Conservation (phyloP, 306 rosid genomes). For the Quercus suber region DNA sequence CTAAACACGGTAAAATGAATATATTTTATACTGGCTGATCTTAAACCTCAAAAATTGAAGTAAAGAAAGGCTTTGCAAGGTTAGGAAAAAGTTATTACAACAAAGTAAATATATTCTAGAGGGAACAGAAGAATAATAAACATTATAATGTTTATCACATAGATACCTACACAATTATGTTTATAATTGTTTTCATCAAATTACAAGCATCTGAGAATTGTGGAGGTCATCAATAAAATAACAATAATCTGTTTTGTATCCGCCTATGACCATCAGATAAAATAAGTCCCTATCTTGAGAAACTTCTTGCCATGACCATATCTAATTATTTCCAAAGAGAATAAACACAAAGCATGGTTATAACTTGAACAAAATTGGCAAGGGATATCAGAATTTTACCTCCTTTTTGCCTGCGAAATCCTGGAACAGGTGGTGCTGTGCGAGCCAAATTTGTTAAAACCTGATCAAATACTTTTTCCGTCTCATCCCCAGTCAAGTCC, state of each 20-base stretch:
- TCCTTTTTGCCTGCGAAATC: conserved; percentile 85
- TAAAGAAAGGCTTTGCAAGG: background rate
- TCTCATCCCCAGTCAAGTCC: conserved; percentile 67
- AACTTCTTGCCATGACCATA: background rate
- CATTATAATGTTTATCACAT: background rate
- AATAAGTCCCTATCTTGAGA: background rate
- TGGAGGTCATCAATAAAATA: background rate
- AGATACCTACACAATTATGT: background rate
- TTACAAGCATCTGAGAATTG: background rate
- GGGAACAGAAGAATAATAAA: background rate
- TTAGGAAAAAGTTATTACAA: background rate
- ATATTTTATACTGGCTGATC: background rate
- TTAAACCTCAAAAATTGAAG: background rate
- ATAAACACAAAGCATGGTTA: background rate
- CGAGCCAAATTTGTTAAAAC: conserved; percentile 59
- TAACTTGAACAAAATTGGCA: background rate
- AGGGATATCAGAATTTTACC: conserved; percentile 34
- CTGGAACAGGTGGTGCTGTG: conserved; percentile 81
- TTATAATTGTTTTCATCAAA: no score
- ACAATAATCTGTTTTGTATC: background rate
- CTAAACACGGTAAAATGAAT: background rate
- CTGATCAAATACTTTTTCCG: conserved; percentile 58
- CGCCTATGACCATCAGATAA: background rate
- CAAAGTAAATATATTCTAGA: background rate
- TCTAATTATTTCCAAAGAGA: background rate